Evolutionary conservation across 179 eudicot species (phyloP), one percentile per base, ranked within the genome.

Genomic region (Kewa caespitosa): DNA sequence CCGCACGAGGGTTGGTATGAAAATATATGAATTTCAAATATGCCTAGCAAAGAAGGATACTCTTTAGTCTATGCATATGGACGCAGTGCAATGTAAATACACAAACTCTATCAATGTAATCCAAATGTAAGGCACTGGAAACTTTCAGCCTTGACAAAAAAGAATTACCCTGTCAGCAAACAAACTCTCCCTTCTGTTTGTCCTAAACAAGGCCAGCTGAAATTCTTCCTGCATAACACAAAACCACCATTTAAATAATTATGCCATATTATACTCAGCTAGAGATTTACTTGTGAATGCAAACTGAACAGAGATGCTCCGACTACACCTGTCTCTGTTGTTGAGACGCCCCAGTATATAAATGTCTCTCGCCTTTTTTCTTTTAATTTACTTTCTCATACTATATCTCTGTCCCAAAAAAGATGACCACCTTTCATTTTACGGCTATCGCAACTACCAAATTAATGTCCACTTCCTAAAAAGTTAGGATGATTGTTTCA

Each of bases 151-250:
- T 43, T 36, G 34, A 61, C 18, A n/a, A 41, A 67, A 66, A 68
- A 70, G 41, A 81, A 72, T 63, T 89, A 95, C 99, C 91, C 99
- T 81, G 80, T 95, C 99, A 64, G 99, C 99, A 82, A 95, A 95
- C 83, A 95, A 87, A 83, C 99, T 95, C 84, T 95, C 99, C 76
- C 96, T 91, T 82, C 96, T 95, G 85, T 91, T 93, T 28, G 99
- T 95, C 90, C 96, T 91, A 78, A 95, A 95, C 38, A 95, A 84
- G 70, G 99, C 98, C 80, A 91, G 70, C 78, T 91, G 99, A 86
- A 95, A 95, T 64, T 95, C 95, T 86, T 95, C 98, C 99, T 95
- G 92, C 82, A 86, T 55, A 73, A 28, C 38, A 72, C 28, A 61
- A 65, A 67, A 69, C 5, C 14, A 31, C 32, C n/a, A 48, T 66